Evolutionary conservation across 2,329 filamentous ascomycete species (phyloP).

Genomic region (Penicillium polonicum): DNA sequence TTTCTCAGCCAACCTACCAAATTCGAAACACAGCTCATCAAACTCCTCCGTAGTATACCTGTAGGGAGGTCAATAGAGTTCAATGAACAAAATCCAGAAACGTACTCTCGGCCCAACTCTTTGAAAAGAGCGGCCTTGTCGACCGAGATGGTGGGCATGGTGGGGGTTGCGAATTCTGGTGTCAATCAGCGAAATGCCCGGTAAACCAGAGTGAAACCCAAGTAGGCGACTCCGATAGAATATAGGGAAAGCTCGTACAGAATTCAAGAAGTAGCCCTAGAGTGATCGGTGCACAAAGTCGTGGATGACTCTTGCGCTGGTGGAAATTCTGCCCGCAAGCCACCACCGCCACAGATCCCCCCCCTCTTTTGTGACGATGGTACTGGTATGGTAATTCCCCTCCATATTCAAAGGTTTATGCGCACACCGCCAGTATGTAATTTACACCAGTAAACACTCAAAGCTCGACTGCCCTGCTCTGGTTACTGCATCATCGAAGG

Average conservation of each 20-base stretch:
- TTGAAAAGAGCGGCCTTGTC: conserved; percentile 96
- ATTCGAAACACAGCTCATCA: conserved; percentile 97
- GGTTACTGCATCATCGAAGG: conserved; percentile 19
- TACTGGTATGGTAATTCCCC: conserved; percentile 21
- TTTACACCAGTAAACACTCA: conserved; percentile 14
- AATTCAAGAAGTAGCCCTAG: conserved; percentile 4
- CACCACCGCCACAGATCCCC: conserved; percentile 35
- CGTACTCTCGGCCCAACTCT: conserved; percentile 83
- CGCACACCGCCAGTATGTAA: conserved; percentile 23
- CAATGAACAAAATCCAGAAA: conserved; percentile 3
- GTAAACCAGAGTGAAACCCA: neutral
- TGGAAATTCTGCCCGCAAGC: conserved; percentile 30
- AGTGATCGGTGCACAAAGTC: conserved; percentile 11
- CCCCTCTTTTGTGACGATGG: conserved; percentile 25
- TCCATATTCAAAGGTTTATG: neutral
- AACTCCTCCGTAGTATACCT: conserved; percentile 93
- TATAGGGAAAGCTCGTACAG: conserved; percentile 4
- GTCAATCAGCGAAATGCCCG: conserved; percentile 1
- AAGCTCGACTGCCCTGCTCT: conserved; percentile 8
- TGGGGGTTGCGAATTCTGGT: conserved; percentile 39
- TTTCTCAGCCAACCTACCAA: conserved; percentile 55
- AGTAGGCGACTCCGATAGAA: conserved; percentile 1
- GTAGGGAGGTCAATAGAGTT: neutral
- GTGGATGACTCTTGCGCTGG: conserved; percentile 23
- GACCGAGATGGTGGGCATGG: conserved; percentile 94